phyloP scores from a whole-genome alignment of 352 stramenopile species.

The Thalassiosira exigua region DNA sequence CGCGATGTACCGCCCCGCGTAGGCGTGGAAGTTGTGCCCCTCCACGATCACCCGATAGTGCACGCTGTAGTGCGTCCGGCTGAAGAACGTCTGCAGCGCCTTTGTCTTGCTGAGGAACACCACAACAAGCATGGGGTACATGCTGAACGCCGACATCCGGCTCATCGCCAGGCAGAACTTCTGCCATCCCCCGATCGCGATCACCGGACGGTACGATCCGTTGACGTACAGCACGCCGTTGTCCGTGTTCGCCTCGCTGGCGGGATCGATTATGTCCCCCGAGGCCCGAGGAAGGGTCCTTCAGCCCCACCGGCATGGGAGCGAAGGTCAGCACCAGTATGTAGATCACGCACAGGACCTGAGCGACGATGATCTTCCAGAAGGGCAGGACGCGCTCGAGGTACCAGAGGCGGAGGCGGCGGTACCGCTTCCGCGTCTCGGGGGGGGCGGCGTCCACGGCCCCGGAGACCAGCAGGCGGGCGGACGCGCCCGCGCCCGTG shows the following conservation, averaged over 20 bases:
- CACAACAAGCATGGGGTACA: constrained; percentile 60
- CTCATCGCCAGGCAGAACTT: constrained; percentile 41
- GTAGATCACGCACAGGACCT: constrained; percentile 44
- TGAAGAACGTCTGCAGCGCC: constrained; percentile 39
- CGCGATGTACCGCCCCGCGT: constrained; percentile 53
- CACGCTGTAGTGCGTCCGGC: constrained; percentile 43
- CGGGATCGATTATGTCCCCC: constrained; percentile 49
- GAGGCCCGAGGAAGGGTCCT: constrained; percentile 25
- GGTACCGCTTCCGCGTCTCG: not conserved
- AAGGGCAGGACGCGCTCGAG: constrained; percentile 23
- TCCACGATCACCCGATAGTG: constrained; percentile 45
- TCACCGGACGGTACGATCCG: constrained; percentile 45
- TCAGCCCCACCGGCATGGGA: constrained; percentile 31
- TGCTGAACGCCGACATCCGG: constrained; percentile 55
- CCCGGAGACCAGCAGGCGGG: constrained; percentile 95
- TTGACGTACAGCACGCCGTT: constrained; percentile 57
- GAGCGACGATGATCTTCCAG: constrained; percentile 39
- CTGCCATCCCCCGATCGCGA: constrained; percentile 37
- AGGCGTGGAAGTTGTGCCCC: constrained; percentile 42
- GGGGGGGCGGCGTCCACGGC: constrained; percentile 87
- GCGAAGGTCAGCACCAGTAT: constrained; percentile 49
- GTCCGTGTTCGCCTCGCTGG: constrained; percentile 41
- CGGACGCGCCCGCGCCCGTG: constrained; percentile 93
- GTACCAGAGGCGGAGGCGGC: constrained; percentile 16
- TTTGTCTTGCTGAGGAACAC: constrained; percentile 62